A percentile compares a stretch with the other conserved stretches of the same genome.
Evolutionary conservation across 352 stramenopile species (phyloP).

Genomic region (Pythium biforme): DNA sequence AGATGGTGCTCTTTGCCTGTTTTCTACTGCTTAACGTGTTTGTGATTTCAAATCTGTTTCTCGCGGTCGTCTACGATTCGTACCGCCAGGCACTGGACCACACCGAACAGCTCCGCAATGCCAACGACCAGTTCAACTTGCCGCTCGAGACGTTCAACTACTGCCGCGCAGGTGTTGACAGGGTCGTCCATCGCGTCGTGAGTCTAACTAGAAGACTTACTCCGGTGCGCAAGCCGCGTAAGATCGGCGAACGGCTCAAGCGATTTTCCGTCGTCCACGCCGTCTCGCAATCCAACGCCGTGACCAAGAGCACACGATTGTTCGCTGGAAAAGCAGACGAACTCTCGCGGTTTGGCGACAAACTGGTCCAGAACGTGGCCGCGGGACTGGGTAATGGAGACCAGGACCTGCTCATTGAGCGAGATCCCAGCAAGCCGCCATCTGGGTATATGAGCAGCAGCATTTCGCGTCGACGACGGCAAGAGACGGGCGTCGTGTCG

Average conservation of each 20-base stretch:
- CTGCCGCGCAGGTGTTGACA: slow-evolving; percentile 7
- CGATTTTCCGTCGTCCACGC: slow-evolving; percentile 25
- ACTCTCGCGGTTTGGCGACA: slow-evolving; percentile 24
- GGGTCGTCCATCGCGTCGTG: background rate
- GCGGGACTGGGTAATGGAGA: slow-evolving; percentile 8
- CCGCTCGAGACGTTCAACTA: slow-evolving; percentile 28
- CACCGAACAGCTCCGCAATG: slow-evolving; percentile 22
- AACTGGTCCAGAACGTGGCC: slow-evolving; percentile 27
- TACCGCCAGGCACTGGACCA: slow-evolving; percentile 36
- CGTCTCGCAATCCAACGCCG: slow-evolving; percentile 25
- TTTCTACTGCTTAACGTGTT: slow-evolving; percentile 48
- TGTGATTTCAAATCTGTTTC: slow-evolving; percentile 44
- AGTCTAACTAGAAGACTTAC: too few relatives aligned
- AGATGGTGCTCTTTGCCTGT: slow-evolving; percentile 35
- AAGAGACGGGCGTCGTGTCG: background rate
- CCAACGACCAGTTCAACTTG: slow-evolving; percentile 29
- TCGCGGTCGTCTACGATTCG: slow-evolving; percentile 44
- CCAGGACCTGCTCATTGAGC: slow-evolving; percentile 1
- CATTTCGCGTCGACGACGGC: background rate
- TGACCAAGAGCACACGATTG: slow-evolving; percentile 26
- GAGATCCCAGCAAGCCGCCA: background rate
- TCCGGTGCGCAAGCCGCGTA: too few relatives aligned
- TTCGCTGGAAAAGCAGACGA: slow-evolving; percentile 23
- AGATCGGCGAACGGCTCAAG: slow-evolving; percentile 7
- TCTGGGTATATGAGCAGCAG: background rate